phyloP scores from a whole-genome alignment of 768 basidiomycete genomes.

The Trametes meyenii region DNA sequence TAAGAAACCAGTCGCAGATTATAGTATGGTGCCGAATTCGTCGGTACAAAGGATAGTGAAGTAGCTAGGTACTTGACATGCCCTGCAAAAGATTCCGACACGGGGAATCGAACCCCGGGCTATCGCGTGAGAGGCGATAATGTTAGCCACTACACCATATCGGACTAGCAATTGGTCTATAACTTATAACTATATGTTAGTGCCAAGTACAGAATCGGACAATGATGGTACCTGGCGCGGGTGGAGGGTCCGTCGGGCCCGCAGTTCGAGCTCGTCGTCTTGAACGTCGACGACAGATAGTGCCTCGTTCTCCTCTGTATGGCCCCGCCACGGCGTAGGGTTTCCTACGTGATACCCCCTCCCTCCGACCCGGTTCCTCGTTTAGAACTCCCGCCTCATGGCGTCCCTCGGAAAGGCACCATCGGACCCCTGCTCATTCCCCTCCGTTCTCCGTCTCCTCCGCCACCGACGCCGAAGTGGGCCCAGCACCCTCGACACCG shows the following conservation, averaged over 20 bases:
- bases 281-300: neutral
- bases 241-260: neutral
- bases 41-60: too few species aligned
- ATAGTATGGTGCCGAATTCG: too few species aligned
- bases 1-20: too few species aligned
- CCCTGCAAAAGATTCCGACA: slow-evolving; percentile 8
- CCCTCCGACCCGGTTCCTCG: slow-evolving; percentile 63
- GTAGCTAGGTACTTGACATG: too few species aligned
- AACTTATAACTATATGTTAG: neutral
- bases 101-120: slow-evolving; percentile 24
- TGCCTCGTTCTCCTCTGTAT: slow-evolving; percentile 11
- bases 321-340: slow-evolving; percentile 59
- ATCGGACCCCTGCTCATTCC: slow-evolving; percentile 68
- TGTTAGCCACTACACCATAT: slow-evolving; percentile 22
- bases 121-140: slow-evolving; percentile 23
- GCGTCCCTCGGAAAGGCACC: slow-evolving; percentile 63
- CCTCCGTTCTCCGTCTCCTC: slow-evolving; percentile 29
- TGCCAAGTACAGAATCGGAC: neutral
- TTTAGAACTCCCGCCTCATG: slow-evolving; percentile 72
- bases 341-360: slow-evolving; percentile 87
- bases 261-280: neutral
- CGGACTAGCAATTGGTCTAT: neutral
- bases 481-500: slow-evolving; percentile 75
- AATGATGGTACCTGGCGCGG: neutral
- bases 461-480: slow-evolving; percentile 22